These are phyloP conservation scores for Lactifluus pinguis DNA, from an alignment of 768 basidiomycete genomes.

Conservation along the genomic window DNA sequence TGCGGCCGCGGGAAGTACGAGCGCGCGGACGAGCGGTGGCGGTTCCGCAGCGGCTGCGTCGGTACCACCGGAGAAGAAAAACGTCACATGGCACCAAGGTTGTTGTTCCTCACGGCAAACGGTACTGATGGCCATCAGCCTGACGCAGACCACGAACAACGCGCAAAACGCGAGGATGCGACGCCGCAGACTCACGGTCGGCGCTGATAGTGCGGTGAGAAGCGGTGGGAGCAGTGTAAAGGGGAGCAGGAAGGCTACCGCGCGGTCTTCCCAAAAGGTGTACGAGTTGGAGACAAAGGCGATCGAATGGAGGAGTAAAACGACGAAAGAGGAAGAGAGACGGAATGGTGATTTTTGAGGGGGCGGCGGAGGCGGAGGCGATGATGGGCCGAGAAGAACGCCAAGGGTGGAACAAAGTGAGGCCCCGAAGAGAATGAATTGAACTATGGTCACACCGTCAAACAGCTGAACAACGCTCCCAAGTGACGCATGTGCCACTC, in stretches of 20 bases:
- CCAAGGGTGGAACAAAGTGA: slow-evolving; percentile 31
- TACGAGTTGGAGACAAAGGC: slow-evolving; percentile 91
- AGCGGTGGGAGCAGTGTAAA: slow-evolving; percentile 54
- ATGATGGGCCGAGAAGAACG: slow-evolving; percentile 18
- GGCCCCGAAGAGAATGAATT: slow-evolving; percentile 15
- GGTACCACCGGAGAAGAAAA: slow-evolving; percentile 41
- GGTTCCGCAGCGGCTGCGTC: slow-evolving; percentile 62
- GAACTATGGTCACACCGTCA: slow-evolving; percentile 20
- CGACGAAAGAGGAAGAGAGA: slow-evolving; percentile 23
- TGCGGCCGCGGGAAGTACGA: slow-evolving; percentile 45
- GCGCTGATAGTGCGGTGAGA: slow-evolving; percentile 56
- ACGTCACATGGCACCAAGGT: slow-evolving; percentile 82
- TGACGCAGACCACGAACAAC: slow-evolving; percentile 56
- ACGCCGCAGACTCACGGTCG: slow-evolving; percentile 58
- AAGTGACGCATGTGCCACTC: neutral
- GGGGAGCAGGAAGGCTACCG: slow-evolving; percentile 65
- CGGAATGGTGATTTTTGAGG: too few species aligned
- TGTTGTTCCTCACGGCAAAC: slow-evolving; percentile 94
- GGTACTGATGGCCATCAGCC: slow-evolving; percentile 74
- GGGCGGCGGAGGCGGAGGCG: slow-evolving; percentile 23
- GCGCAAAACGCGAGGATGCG: slow-evolving; percentile 69
- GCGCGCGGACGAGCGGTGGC: slow-evolving; percentile 46
- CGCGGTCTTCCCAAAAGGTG: slow-evolving; percentile 94
- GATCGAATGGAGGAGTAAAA: slow-evolving; percentile 58
- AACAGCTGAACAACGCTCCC: neutral